A percentile compares a stretch with the other conserved stretches of the same genome.
phyloP scores from a whole-genome alignment of 441 rosid species.

The Kokia cookei region DNA sequence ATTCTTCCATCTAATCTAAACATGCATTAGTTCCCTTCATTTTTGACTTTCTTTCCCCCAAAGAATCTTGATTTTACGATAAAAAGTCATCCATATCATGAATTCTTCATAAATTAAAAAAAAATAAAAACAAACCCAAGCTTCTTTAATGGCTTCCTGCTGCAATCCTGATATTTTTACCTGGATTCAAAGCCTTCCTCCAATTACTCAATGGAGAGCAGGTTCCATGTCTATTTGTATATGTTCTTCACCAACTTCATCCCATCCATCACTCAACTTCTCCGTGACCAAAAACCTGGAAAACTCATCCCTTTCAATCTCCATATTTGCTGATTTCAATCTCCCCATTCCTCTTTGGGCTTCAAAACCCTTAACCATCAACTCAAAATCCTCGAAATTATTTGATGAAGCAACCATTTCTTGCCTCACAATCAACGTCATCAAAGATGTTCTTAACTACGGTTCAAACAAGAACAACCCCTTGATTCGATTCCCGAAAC shows the following conservation, averaged over 20 bases:
- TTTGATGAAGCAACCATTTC: constrained; percentile 36
- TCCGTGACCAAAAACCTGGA: constrained; percentile 29
- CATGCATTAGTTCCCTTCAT: constrained; percentile 9
- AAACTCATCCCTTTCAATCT: constrained; percentile 39
- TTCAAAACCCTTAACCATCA: constrained; percentile 47
- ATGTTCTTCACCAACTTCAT: constrained; percentile 46
- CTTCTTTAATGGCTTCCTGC: constrained; percentile 47
- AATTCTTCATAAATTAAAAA: neutral
- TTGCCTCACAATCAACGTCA: constrained; percentile 37
- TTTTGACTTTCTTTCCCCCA: constrained; percentile 21
- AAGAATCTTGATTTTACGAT: constrained; percentile 18
- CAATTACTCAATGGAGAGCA: constrained; percentile 49
- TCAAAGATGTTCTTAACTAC: constrained; percentile 55
- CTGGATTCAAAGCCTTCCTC: constrained; percentile 73
- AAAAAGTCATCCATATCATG: neutral
- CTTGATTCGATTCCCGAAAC: constrained; percentile 33
- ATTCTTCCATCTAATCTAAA: neutral
- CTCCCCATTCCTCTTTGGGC: constrained; percentile 57
- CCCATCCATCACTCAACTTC: constrained; percentile 53
- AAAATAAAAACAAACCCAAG: neutral
- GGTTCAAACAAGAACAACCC: constrained; percentile 29
- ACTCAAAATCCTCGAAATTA: constrained; percentile 27
- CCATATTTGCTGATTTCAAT: constrained; percentile 42
- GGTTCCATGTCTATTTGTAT: constrained; percentile 46
- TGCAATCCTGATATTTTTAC: constrained; percentile 44